Evolutionary conservation across 192 early-diverging fungal genomes (phyloP).

Genomic region (Geranomyces michiganensis): DNA sequence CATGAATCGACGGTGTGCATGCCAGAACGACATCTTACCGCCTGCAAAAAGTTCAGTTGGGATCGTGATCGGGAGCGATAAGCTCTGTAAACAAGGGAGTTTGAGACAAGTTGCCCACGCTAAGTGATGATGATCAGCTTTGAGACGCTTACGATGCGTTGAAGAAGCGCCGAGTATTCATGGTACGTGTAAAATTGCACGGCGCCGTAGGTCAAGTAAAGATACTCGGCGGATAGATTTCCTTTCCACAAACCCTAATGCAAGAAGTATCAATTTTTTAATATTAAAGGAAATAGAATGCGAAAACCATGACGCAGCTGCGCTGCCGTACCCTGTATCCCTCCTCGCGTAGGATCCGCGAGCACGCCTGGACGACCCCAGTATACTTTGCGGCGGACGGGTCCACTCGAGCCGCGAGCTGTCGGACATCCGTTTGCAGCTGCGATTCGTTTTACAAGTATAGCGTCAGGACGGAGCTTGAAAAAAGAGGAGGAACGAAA

Average conservation of each 20-base stretch:
- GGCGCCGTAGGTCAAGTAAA: slow-evolving; percentile 90
- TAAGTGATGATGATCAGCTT: not conserved
- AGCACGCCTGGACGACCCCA: slow-evolving; percentile 67
- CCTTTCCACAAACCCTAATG: slow-evolving; percentile 94
- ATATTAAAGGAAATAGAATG: not conserved
- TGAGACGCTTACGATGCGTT: slow-evolving; percentile 4
- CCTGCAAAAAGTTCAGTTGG: slow-evolving; percentile 58
- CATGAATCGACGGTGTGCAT: too few species aligned
- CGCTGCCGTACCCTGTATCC: slow-evolving; percentile 70
- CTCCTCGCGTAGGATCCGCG: slow-evolving; percentile 76
- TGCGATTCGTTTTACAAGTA: not conserved
- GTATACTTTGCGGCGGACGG: slow-evolving; percentile 53
- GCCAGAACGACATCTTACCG: too few species aligned
- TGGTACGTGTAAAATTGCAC: slow-evolving; percentile 83
- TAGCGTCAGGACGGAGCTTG: not conserved
- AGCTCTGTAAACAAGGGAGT: too few species aligned
- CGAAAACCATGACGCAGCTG: not conserved
- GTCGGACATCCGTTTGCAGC: slow-evolving; percentile 5
- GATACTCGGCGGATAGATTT: slow-evolving; percentile 88
- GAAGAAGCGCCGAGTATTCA: slow-evolving; percentile 50
- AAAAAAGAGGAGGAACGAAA: not conserved
- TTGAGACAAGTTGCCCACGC: not conserved
- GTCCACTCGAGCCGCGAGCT: not conserved
- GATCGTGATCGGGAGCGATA: not conserved
- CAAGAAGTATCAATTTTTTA: slow-evolving; percentile 31